Evolutionary conservation across 108 stramenopile genomes (phyloP), one percentile per base, ranked within the genome.

Genomic region (Skeletonema tropicum): DNA sequence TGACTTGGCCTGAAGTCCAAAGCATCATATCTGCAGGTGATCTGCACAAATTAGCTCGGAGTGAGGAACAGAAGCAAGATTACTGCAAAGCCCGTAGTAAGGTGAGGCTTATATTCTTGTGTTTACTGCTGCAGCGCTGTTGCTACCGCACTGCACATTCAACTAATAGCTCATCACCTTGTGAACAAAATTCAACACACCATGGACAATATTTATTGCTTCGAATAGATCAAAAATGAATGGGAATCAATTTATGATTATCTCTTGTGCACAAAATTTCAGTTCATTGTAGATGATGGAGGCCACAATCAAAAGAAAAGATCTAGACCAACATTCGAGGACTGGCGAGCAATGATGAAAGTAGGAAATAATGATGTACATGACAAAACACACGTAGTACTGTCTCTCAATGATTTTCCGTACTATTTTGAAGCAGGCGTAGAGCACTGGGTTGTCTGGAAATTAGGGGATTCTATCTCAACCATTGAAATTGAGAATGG

Each of bases 251-350:
- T 87, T 13, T 75, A 85, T 26, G 90, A 93, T 76, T 87, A 84
- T 55, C 66, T 93, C 49, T 60, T 93, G 31, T 86, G 79, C 72
- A 60, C 79, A 52, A 93, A 93, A 72, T 91, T 93, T 87, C 80
- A 79, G 3, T 86, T 89, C 48, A 64, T 23, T 19, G 12, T 19
- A 58, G 39, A 42, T 36, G 15, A 73, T 29, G 26, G 26, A 15
- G 9, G 61, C 41, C 9, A 61, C 21, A 21, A 36, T 49, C 41
- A 35, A 6, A 75, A 75, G 49, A 82, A 71, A 42, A 48, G 58
- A 45, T 71, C 70, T 2, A 64, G 57, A 14, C 74, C 80, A 5
- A 75, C 74, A 8, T 75, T 75, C 41, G 65, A 66, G 36, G 39
- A 69, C 42, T 75, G 52, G 52, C 52, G 48, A 19, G 17, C 17